Evolutionary conservation across 805 yeast genomes (phyloP).

Genomic region (Ogataea chonburiensis): DNA sequence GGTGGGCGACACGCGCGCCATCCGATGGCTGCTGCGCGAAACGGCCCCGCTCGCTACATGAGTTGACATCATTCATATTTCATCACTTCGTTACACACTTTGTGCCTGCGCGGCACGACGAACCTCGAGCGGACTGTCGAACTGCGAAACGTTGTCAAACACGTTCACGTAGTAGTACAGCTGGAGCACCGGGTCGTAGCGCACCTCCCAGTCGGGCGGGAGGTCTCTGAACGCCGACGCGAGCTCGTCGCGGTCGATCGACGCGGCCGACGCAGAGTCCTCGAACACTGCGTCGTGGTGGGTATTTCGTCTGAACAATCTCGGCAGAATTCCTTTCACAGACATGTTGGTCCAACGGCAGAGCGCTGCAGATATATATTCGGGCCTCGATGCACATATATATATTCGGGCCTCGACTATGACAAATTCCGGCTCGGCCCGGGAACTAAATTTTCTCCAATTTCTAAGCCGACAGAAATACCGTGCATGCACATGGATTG

Average conservation of each 20-base stretch:
- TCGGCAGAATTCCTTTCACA: neutral
- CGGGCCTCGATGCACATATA: too few relatives aligned
- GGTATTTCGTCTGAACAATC: constrained; percentile 3
- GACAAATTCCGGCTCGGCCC: too few relatives aligned
- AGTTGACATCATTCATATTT: too few relatives aligned
- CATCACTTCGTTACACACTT: too few relatives aligned
- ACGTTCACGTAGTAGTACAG: constrained; percentile 42
- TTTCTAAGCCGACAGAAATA: constrained; percentile 11
- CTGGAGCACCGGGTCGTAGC: constrained; percentile 38
- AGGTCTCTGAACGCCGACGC: constrained; percentile 13
- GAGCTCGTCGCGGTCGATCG: constrained; percentile 3
- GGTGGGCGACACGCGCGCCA: constrained; percentile 55
- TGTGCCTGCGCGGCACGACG: too few relatives aligned
- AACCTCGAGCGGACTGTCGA: constrained; percentile 49
- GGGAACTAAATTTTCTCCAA: neutral
- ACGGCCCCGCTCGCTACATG: constrained; percentile 41
- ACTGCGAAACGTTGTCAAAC: constrained; percentile 36
- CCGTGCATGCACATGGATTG: too few relatives aligned
- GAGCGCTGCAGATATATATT: neutral
- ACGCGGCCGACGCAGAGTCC: neutral
- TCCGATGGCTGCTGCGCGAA: constrained; percentile 71
- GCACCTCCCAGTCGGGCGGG: constrained; percentile 36
- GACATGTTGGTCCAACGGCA: neutral
- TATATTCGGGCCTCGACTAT: too few relatives aligned
- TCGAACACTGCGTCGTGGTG: too few relatives aligned